Evolutionary conservation across 179 eudicot species (phyloP), one percentile per base, ranked within the genome.

Genomic region (Nepenthes alata): DNA sequence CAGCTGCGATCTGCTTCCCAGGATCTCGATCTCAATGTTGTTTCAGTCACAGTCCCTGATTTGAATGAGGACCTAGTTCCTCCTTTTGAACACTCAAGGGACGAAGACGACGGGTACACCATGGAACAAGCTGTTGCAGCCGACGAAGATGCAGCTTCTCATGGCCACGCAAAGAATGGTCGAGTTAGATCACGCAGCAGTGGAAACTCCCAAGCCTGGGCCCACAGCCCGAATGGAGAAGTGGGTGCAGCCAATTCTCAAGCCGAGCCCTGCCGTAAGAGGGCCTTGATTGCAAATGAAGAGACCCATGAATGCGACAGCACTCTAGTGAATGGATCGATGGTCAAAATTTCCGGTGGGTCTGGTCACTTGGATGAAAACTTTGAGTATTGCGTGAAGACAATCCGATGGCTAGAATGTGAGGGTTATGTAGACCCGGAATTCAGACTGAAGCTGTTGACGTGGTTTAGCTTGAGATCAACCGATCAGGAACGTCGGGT

Each of bases 11-110:
- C 78, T 1, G 57, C 80, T 50, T 67, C 85, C 13, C 84, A 80
- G 13, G 85, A 70, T 57, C 87, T 89, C 37, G 96, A 91, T 72
- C 75, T 89, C 44, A 93, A 89, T 62, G 84, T 93, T 47, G 86
- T 81, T 45, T 76, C 91, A 2, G 95, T 93, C 34, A 25, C 25
- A 25, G 45, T 41, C 45, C 95, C 95, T 2, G 95, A 87, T 70
- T 64, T 86, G 11, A 91, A 91, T 13, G 96, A 88, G 63, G 96
- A 88, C 56, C 52, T 88, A 34, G 72, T 74, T 12, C 95, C 88
- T 11, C 94, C 87, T 6, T 73, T 81, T 54, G 91, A 91, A 37
- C 84, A 86, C 50, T 82, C 87, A 11, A 75, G 82, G 70, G 85
- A 84, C 61, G 95, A 86, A 70, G 90, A 76, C 38, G 77, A 74